Conservation (phyloP, 306 rosid genomes). For the Inga oerstediana region DNA sequence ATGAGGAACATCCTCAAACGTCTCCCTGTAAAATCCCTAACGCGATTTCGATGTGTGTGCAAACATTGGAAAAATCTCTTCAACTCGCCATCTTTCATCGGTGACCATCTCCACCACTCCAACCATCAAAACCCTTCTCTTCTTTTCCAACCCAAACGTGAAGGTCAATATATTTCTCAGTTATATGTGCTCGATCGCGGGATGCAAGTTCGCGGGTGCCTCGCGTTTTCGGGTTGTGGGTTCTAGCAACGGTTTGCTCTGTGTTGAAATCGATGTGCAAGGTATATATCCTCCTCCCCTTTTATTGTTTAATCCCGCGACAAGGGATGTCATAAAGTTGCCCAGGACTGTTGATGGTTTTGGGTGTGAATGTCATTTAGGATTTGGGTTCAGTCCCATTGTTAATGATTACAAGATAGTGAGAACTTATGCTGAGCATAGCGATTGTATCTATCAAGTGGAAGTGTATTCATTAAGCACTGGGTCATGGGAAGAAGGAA, state of each 20-base stretch:
- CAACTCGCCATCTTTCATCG: background rate
- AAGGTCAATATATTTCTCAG: background rate
- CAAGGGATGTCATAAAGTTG: background rate
- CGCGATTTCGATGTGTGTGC: background rate
- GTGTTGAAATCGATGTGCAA: background rate
- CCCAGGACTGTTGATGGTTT: background rate
- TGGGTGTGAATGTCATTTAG: background rate
- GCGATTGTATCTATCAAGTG: background rate
- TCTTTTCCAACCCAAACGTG: background rate
- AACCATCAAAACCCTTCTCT: background rate
- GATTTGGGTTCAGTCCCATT: background rate
- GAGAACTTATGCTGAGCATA: background rate
- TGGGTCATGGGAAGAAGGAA: background rate
- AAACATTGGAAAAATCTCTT: background rate
- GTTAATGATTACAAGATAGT: conserved; percentile 1
- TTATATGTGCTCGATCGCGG: background rate
- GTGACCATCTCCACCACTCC: background rate
- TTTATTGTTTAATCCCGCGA: background rate
- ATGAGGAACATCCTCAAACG: background rate
- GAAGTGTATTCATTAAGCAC: background rate
- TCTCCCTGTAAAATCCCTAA: background rate
- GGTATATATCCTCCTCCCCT: background rate
- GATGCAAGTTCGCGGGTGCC: background rate
- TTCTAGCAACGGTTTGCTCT: background rate
- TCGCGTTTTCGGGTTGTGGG: background rate